Conservation (phyloP, 331 rosid genomes). For the Rhamnella rubrinervis region DNA sequence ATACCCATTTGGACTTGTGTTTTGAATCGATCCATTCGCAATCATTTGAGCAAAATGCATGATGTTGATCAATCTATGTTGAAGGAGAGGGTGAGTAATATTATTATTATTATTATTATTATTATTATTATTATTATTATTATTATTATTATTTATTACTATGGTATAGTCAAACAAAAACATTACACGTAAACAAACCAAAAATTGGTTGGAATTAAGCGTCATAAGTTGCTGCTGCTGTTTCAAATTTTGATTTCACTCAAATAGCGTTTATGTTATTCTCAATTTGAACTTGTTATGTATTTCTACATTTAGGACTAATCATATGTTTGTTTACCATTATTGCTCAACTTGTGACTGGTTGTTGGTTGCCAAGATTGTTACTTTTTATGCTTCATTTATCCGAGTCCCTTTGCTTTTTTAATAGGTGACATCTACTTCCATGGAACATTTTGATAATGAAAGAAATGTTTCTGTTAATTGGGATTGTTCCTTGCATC, state of each 20-base stretch:
- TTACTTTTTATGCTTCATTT: neutral
- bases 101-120: conserved; percentile 4
- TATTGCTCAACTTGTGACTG: neutral
- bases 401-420: conserved; percentile 6
- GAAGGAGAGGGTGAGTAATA: conserved; percentile 38
- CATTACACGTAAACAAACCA: too few relatives aligned
- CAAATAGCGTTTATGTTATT: neutral
- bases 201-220: too few relatives aligned
- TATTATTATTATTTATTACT: neutral
- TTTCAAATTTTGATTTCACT: neutral
- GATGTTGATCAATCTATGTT: conserved; percentile 2
- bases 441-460: conserved; percentile 22
- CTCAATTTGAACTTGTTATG: too few relatives aligned
- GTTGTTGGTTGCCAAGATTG: neutral
- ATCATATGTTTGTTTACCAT: neutral
- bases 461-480: conserved; percentile 23
- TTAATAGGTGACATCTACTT: conserved; percentile 38
- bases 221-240: neutral
- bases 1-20: conserved; percentile 94
- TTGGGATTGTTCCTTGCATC: conserved; percentile 96
- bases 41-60: conserved; percentile 31
- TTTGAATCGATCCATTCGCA: conserved; percentile 64
- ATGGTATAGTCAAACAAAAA: neutral
- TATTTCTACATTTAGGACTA: too few relatives aligned
- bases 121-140: neutral